Percentiles rank a stretch among this genome's conserved stretches.
These are phyloP conservation scores for Tolypocladium pustulatum DNA, from an alignment of 2,329 filamentous ascomycete genomes.

Conservation along the genomic window DNA sequence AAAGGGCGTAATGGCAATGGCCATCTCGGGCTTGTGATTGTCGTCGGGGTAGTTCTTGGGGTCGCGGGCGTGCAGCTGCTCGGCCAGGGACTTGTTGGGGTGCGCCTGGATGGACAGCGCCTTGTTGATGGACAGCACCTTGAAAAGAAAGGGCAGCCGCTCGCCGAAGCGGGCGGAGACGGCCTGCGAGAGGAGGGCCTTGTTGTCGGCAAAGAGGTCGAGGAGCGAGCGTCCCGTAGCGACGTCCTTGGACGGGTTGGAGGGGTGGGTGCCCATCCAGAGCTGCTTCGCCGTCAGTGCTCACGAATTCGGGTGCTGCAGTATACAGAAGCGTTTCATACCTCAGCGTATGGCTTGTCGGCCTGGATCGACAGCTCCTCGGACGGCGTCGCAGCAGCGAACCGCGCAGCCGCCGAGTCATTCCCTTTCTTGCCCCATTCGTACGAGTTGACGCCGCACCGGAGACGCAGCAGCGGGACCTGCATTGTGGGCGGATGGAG, in stretches of 20 bases:
- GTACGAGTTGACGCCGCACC: constrained; percentile 94
- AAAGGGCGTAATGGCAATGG: constrained; percentile 92
- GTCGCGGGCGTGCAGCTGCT: constrained; percentile 75
- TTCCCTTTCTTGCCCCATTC: constrained; percentile 95
- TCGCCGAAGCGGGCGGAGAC: constrained; percentile 65
- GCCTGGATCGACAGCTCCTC: constrained; percentile 66
- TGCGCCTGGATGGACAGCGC: constrained; percentile 96
- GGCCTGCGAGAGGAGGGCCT: constrained; percentile 64
- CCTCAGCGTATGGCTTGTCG: constrained; percentile 92
- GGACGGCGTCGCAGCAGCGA: constrained; percentile 73
- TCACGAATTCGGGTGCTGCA: not conserved
- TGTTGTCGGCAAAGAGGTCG: constrained; percentile 79
- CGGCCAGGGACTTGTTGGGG: constrained; percentile 84
- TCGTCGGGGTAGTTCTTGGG: constrained; percentile 96
- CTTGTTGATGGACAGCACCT: constrained; percentile 92
- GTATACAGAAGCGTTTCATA: constrained; percentile 22
- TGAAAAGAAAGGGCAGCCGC: constrained; percentile 93
- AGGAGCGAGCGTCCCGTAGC: constrained; percentile 75
- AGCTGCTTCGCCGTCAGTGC: constrained; percentile 44
- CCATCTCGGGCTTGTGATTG: constrained; percentile 99
- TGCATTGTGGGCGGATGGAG: constrained; percentile 37
- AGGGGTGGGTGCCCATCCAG: constrained; percentile 99
- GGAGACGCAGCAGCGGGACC: constrained; percentile 74
- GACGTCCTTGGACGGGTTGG: constrained; percentile 85
- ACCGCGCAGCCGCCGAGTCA: constrained; percentile 80